Evolutionary conservation across 345 rosid species (phyloP).

Genomic region (Moricandia arvensis): DNA sequence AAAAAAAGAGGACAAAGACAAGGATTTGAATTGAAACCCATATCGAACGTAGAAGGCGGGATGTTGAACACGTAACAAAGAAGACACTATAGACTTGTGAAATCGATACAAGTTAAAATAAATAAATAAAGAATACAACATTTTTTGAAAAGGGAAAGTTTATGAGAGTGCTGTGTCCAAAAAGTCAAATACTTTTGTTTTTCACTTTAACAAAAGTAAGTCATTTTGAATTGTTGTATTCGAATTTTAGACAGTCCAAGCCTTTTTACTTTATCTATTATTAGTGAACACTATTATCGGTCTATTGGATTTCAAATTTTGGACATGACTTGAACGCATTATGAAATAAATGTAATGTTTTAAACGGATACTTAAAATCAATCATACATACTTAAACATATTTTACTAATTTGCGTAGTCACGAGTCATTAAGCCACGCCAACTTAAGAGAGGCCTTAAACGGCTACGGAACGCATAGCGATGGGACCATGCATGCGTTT

Average conservation of each 20-base stretch:
- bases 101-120: not conserved
- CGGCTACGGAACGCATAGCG: slow-evolving; percentile 19
- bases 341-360: not conserved
- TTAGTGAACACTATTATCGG: not conserved
- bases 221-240: slow-evolving; percentile 14
- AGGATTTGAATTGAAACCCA: slow-evolving; percentile 2
- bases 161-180: slow-evolving; percentile 16
- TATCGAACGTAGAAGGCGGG: slow-evolving; percentile 26
- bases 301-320: slow-evolving; percentile 14
- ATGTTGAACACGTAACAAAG: not conserved
- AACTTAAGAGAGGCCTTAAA: not conserved
- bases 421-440: slow-evolving; percentile 21
- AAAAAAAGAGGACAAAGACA: not conserved
- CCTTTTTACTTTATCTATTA: not conserved
- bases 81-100: not conserved
- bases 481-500: slow-evolving; percentile 24
- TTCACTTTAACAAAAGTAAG: slow-evolving; percentile 12
- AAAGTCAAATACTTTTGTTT: slow-evolving; percentile 11
- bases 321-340: not conserved
- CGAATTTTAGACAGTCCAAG: not conserved
- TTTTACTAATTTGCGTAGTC: not conserved
- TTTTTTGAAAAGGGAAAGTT: not conserved
- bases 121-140: not conserved
- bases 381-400: not conserved
- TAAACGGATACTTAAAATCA: not conserved